Evolutionary conservation across 2,329 filamentous ascomycete genomes (phyloP).

Genomic region (Cadophora sp.): DNA sequence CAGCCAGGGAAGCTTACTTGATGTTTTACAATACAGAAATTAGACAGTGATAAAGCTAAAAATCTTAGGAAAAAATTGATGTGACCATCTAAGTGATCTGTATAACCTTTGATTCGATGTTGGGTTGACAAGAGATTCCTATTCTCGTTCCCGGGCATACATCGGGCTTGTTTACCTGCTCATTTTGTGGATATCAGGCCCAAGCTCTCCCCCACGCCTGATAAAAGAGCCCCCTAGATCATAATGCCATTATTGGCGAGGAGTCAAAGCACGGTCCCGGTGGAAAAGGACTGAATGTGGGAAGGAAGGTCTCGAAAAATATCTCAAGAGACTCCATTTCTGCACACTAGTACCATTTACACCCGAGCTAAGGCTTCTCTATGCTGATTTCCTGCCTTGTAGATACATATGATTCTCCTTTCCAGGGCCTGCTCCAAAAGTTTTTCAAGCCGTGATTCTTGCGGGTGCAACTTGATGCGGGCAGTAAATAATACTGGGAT

Average conservation of each 20-base stretch:
- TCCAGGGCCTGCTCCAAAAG: background rate
- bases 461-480: background rate
- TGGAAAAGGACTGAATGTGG: background rate
- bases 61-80: no score
- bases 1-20: no score
- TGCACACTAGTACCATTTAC: background rate
- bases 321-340: background rate
- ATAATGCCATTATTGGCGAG: conserved; percentile 8
- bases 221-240: background rate
- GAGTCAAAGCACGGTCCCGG: background rate
- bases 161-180: background rate
- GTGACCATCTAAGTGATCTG: no score
- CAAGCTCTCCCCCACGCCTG: background rate
- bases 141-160: background rate
- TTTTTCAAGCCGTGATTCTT: background rate
- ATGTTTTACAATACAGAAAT: no score
- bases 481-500: background rate
- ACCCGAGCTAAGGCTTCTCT: background rate
- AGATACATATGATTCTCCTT: background rate
- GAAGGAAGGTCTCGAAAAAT: background rate
- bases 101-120: no score
- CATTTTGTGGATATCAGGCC: background rate
- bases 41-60: no score
- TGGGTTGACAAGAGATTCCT: background rate
- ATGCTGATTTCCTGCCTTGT: background rate